A percentile compares a stretch with the other conserved stretches of the same genome.
These are phyloP conservation scores for Apiotrichum porosum DNA, from an alignment of 1,284 basidiomycete genomes.

Conservation along the genomic window DNA sequence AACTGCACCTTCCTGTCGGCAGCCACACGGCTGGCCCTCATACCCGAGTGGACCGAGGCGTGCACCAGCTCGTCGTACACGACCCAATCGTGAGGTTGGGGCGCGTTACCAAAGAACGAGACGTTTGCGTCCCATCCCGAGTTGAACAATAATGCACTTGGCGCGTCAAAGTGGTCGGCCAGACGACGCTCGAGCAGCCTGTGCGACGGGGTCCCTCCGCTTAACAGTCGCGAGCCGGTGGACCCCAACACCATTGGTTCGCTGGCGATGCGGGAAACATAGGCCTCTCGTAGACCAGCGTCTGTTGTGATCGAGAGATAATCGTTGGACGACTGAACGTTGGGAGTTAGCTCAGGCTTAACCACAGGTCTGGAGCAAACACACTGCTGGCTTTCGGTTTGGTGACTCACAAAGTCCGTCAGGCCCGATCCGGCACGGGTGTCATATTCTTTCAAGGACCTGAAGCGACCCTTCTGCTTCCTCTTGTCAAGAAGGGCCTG, in stretches of 20 bases:
- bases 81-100: slow-evolving; percentile 71
- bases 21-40: slow-evolving; percentile 63
- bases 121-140: slow-evolving; percentile 94
- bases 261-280: slow-evolving; percentile 58
- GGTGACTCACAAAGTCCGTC: slow-evolving; percentile 40
- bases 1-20: slow-evolving; percentile 54
- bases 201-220: slow-evolving; percentile 67
- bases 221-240: slow-evolving; percentile 83
- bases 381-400: neutral
- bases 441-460: slow-evolving; percentile 37
- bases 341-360: neutral
- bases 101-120: slow-evolving; percentile 76
- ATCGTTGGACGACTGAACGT: slow-evolving; percentile 60
- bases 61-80: slow-evolving; percentile 87
- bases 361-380: neutral
- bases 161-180: slow-evolving; percentile 59
- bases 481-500: slow-evolving; percentile 23
- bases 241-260: slow-evolving; percentile 70
- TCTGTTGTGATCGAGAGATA: slow-evolving; percentile 80
- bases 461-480: slow-evolving; percentile 32
- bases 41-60: slow-evolving; percentile 86
- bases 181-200: slow-evolving; percentile 64
- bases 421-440: slow-evolving; percentile 17
- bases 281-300: slow-evolving; percentile 55
- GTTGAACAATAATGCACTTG: slow-evolving; percentile 79